Conservation (phyloP, 1,284 basidiomycete species). For the Trametes versicolor region DNA sequence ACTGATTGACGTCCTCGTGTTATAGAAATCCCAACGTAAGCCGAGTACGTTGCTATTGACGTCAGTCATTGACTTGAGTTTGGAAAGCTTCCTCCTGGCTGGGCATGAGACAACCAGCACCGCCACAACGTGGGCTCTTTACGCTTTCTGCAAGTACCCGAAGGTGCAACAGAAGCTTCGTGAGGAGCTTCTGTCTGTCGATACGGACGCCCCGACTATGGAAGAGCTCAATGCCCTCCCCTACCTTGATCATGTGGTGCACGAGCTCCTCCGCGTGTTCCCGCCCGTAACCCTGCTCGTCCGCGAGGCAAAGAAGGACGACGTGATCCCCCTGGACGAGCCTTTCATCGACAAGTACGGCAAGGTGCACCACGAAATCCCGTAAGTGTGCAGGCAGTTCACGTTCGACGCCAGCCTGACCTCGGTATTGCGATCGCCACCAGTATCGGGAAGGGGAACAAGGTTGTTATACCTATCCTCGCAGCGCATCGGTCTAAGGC, state of each 20-base stretch:
- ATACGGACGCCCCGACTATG: constrained; percentile 54
- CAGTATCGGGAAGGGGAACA: constrained; percentile 56
- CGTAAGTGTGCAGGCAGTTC: not conserved
- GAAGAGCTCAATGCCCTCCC: constrained; percentile 68
- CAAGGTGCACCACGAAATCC: constrained; percentile 39
- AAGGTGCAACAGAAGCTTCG: constrained; percentile 74
- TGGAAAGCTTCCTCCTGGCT: constrained; percentile 61
- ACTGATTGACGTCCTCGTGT: not conserved
- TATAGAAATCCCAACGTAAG: constrained; percentile 34
- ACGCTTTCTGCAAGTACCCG: constrained; percentile 63
- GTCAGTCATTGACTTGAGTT: not conserved
- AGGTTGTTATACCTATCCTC: constrained; percentile 58
- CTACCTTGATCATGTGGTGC: constrained; percentile 73
- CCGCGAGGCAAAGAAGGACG: constrained; percentile 63
- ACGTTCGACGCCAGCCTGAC: not conserved
- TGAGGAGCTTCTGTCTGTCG: constrained; percentile 64
- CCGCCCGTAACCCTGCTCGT: constrained; percentile 67
- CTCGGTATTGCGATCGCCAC: not conserved
- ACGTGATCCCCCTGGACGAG: constrained; percentile 49
- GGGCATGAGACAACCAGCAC: constrained; percentile 78
- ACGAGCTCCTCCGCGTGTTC: constrained; percentile 75
- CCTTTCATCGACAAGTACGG: constrained; percentile 45
- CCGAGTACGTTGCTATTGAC: not conserved
- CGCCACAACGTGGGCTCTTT: constrained; percentile 68
- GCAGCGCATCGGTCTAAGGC: constrained; percentile 55